These are phyloP conservation scores for Ampelomyces quisqualis DNA, from an alignment of 2,329 filamentous ascomycete species.

Conservation along the genomic window DNA sequence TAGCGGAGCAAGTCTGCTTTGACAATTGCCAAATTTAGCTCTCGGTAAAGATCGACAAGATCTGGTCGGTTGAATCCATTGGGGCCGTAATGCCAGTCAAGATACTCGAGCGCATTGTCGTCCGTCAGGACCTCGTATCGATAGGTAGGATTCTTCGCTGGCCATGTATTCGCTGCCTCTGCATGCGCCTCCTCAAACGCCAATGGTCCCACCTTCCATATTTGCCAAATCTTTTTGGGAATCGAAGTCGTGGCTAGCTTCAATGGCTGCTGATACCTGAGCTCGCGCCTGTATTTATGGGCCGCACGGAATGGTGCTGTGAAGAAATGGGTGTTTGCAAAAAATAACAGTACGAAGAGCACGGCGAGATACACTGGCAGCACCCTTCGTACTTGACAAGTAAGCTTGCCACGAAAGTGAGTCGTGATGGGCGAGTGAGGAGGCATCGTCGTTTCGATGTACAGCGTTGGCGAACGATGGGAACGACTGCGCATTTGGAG, in stretches of 20 bases:
- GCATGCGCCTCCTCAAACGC: constrained; percentile 66
- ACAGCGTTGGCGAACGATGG: constrained; percentile 38
- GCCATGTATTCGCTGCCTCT: constrained; percentile 63
- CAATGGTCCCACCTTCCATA: constrained; percentile 70
- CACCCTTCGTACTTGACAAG: constrained; percentile 38
- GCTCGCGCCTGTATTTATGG: constrained; percentile 36
- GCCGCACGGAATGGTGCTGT: constrained; percentile 38
- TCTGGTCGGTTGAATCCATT: constrained; percentile 66
- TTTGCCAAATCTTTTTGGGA: constrained; percentile 74
- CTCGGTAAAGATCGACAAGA: constrained; percentile 31
- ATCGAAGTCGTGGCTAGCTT: constrained; percentile 41
- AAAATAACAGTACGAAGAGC: constrained; percentile 35
- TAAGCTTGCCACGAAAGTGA: constrained; percentile 37
- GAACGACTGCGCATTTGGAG: constrained; percentile 39
- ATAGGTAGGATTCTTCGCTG: constrained; percentile 64
- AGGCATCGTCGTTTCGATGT: constrained; percentile 36
- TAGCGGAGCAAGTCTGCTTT: constrained; percentile 67
- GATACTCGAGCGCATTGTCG: constrained; percentile 65
- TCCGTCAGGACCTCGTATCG: constrained; percentile 71
- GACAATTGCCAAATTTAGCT: constrained; percentile 59
- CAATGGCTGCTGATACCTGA: constrained; percentile 38
- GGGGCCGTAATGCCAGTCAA: constrained; percentile 67
- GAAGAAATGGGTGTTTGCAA: constrained; percentile 38
- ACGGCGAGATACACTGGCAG: constrained; percentile 37
- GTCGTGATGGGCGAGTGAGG: constrained; percentile 37